Percentiles rank a stretch among this genome's conserved stretches.
Evolutionary conservation across 371 early-diverging fungal species (phyloP).

Genomic region (Haplosporangium sp.): DNA sequence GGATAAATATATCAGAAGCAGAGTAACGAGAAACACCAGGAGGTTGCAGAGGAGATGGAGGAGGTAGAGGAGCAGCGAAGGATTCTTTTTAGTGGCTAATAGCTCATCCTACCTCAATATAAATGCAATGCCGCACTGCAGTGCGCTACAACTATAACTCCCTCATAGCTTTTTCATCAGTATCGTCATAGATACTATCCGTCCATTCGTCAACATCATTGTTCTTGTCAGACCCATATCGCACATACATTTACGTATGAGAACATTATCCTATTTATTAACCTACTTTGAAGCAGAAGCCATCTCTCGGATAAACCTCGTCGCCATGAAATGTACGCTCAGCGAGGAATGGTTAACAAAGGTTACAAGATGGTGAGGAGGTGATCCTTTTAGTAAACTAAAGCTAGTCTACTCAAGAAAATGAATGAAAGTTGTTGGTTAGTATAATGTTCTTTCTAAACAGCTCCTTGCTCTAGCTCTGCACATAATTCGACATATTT

Average conservation of each 20-base stretch:
- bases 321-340: no score
- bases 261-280: no score
- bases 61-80: background rate
- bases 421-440: background rate
- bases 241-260: no score
- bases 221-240: no score
- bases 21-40: slow-evolving; percentile 6
- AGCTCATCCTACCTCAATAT: background rate
- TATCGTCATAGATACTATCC: no score
- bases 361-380: no score
- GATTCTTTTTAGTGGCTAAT: background rate
- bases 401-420: no score
- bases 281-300: no score
- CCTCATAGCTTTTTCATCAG: background rate
- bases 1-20: slow-evolving; percentile 1
- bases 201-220: no score
- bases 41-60: background rate
- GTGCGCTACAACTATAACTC: background rate
- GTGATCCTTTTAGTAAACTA: no score
- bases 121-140: background rate
- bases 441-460: background rate
- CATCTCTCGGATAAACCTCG: no score
- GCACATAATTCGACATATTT: background rate
- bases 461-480: background rate
- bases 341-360: no score